A percentile compares a stretch with the other conserved stretches of the same genome.
phyloP scores from a whole-genome alignment of 192 early-diverging fungal genomes.

The Gigaspora rosea region DNA sequence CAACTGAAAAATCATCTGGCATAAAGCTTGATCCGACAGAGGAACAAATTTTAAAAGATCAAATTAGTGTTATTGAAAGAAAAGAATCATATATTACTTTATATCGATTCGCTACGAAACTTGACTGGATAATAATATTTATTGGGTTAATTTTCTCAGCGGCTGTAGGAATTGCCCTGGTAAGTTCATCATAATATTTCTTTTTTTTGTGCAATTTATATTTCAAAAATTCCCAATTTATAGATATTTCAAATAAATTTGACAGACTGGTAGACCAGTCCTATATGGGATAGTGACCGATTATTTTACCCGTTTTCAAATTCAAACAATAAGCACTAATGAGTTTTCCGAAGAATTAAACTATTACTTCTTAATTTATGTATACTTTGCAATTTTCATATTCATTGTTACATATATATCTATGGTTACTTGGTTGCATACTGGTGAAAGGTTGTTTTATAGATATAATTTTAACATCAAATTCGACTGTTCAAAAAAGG shows the following conservation, averaged over 20 bases:
- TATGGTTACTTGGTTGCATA: conserved; percentile 55
- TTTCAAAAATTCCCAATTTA: background rate
- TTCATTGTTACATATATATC: conserved; percentile 35
- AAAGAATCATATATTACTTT: too few species aligned
- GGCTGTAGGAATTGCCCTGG: background rate
- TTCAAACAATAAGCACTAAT: background rate
- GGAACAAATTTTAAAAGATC: too few species aligned
- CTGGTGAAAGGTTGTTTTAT: conserved; percentile 44
- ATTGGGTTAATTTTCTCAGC: conserved; percentile 22
- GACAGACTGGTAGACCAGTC: background rate
- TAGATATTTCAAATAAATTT: background rate
- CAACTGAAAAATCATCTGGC: too few species aligned
- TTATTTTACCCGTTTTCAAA: background rate
- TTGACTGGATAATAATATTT: too few species aligned
- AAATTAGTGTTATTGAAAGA: too few species aligned
- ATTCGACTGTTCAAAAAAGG: too few species aligned
- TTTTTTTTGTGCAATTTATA: background rate
- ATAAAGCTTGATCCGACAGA: too few species aligned
- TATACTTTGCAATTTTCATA: too few species aligned
- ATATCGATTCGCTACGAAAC: too few species aligned
- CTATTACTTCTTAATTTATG: too few species aligned
- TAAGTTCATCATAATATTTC: background rate
- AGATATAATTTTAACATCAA: too few species aligned
- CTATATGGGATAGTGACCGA: conserved; percentile 12
- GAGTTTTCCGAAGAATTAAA: too few species aligned